Conservation (phyloP, 331 rosid genomes). For the Erythrophleum ivorense region DNA sequence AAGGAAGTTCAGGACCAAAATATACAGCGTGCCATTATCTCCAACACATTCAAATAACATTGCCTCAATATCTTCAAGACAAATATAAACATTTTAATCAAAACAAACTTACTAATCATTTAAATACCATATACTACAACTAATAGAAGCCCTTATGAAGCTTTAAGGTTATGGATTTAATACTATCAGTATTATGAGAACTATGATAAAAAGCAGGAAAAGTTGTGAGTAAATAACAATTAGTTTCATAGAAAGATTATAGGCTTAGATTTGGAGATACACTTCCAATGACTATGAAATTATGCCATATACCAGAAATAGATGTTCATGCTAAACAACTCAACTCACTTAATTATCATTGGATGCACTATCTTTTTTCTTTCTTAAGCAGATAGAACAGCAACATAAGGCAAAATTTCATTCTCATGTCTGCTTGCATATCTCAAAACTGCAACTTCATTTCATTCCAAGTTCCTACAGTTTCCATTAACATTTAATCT, state of each 20-base stretch:
- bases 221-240: no score
- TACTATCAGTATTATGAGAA: slow-evolving; percentile 1
- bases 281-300: slow-evolving; percentile 20
- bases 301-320: slow-evolving; percentile 18
- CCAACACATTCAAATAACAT: no score
- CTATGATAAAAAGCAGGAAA: neutral
- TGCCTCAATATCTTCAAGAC: no score
- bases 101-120: no score
- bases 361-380: slow-evolving; percentile 29
- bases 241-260: no score
- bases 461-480: slow-evolving; percentile 13
- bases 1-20: no score
- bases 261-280: neutral
- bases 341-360: slow-evolving; percentile 17
- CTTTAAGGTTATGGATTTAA: neutral
- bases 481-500: slow-evolving; percentile 18
- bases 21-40: no score
- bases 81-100: no score
- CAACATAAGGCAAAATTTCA: slow-evolving; percentile 1
- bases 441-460: slow-evolving; percentile 5
- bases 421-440: neutral
- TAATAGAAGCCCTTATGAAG: neutral
- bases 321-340: slow-evolving; percentile 28
- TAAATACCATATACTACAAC: neutral
- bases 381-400: slow-evolving; percentile 31